Conservation (phyloP, 495 filamentous ascomycete species). For the Amphirosellinia nigrospora region DNA sequence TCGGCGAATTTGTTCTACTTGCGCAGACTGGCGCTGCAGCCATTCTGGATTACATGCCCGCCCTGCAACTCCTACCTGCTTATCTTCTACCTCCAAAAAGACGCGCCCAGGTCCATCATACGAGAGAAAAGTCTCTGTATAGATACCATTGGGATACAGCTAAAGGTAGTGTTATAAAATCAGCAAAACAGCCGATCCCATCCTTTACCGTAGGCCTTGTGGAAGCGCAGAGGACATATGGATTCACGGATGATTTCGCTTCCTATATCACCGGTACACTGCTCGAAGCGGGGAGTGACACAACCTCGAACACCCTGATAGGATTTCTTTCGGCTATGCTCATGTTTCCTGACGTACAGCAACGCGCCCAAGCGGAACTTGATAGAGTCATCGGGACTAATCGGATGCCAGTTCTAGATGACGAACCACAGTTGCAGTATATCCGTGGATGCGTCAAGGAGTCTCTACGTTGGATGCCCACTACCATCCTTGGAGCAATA, state of each 20-base stretch:
- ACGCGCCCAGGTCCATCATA: too few species aligned
- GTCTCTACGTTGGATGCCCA: conserved; percentile 60
- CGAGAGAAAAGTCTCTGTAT: too few species aligned
- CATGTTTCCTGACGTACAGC: background rate
- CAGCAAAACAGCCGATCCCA: too few species aligned
- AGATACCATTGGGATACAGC: too few species aligned
- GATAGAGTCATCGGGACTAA: conserved; percentile 36
- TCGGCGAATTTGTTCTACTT: too few species aligned
- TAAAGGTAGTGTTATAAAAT: too few species aligned
- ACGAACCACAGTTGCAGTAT: conserved; percentile 55
- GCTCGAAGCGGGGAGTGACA: background rate
- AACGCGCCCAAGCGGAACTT: background rate
- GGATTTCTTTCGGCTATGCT: conserved; percentile 15
- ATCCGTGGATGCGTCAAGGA: conserved; percentile 54
- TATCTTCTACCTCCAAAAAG: too few species aligned
- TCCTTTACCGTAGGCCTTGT: too few species aligned
- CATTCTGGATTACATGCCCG: too few species aligned
- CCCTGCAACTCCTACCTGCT: too few species aligned
- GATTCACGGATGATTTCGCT: background rate
- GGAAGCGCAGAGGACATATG: background rate
- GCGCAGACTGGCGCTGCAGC: too few species aligned
- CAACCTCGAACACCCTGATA: background rate
- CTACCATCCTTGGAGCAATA: conserved; percentile 55
- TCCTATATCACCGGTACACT: background rate
- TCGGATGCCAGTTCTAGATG: conserved; percentile 52